Evolutionary conservation across 345 rosid genomes (phyloP), one percentile per base, ranked within the genome.

Genomic region (Cardamine resedifolia): DNA sequence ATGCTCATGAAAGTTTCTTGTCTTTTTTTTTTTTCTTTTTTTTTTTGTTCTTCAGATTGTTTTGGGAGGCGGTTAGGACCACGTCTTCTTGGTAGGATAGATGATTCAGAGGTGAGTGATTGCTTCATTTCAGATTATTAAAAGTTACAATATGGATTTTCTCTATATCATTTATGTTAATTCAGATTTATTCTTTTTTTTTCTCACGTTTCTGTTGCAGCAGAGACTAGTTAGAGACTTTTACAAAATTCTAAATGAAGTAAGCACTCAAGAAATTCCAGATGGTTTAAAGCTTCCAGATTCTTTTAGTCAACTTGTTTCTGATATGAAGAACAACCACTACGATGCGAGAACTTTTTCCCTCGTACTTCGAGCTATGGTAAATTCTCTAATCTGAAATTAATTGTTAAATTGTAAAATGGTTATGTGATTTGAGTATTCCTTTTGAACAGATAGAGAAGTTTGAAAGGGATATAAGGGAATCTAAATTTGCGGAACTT

Each of bases 1-100:
- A 28, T 51, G 61, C 61, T 58, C 24, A 57, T 75, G 58, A 34
- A 47, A 52, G n/a, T 58, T 58, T n/a, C n/a, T n/a, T n/a, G n/a
- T n/a, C n/a, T n/a, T n/a, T n/a, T n/a, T n/a, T n/a, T n/a, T n/a
- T n/a, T n/a, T n/a, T n/a, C n/a, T n/a, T n/a, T n/a, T n/a, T 14
- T 65, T 18, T 34, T 74, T 28, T 67, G 18, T 15, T 38, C 56
- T 28, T 50, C 72, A 96, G 99, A 89, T 87, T 96, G 99, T 83
- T 86, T 96, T 79, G 99, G 99, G 64, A 86, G 99, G 84, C 92
- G 97, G 71, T 80, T 88, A 76, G 98, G 99, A 80, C 99, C 99
- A 52, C 90, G 83, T 81, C 80, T 96, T 85, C 92, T 95, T 55
- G 90, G 91, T 45, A 82, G 91, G 72, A 81, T 68, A 77, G 98